Evolutionary conservation across 1,284 basidiomycete species (phyloP), one percentile per base, ranked within the genome.

Genomic region (Boletus nobilissimus): DNA sequence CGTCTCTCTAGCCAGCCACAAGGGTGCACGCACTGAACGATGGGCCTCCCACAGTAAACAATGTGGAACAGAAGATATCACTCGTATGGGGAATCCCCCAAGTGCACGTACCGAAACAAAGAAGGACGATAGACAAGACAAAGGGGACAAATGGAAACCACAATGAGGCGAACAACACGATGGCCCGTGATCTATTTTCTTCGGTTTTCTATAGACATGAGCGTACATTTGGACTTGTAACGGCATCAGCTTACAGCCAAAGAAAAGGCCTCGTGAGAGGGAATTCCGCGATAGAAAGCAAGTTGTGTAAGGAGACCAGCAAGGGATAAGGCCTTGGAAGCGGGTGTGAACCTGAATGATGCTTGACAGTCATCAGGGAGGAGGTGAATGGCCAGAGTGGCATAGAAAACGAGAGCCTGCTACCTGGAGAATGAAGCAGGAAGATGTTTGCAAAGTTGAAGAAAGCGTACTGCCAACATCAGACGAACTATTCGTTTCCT

Each of bases 271-370:
- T 38, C 22, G 40, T 46, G 40, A 29, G 34, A 39, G 11, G 72
- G 65, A 32, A 26, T 29, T 9, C 39, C 72, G 19, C 24, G 34
- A 60, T 70, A 39, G 60, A 62, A 73, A 10, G 40, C 66, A 10
- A 73, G 19, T 29, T 73, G 72, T 24, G n/a, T 70, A n/a, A 73
- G 54, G 19, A 73, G 29, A 34, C 65, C 72, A 26, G 72, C 65
- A 29, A 73, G 65, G 11, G 72, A 73, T 16, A 60, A n/a, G 11
- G 72, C 72, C 29, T 40, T 36, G 5, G 72, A 62, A 46, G 65
- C 65, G 26, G 65, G 65, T 26, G 70, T 24, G 26, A 70, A 48
- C 1, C 40, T 62, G 72, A 73, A 73, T 26, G 72, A 73, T 36
- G 64, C 39, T 43, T 36, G 48, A 18, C 64, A 69, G 34, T 69